These are phyloP conservation scores for Boletus fagicola DNA, from an alignment of 768 basidiomycete genomes.

Conservation along the genomic window DNA sequence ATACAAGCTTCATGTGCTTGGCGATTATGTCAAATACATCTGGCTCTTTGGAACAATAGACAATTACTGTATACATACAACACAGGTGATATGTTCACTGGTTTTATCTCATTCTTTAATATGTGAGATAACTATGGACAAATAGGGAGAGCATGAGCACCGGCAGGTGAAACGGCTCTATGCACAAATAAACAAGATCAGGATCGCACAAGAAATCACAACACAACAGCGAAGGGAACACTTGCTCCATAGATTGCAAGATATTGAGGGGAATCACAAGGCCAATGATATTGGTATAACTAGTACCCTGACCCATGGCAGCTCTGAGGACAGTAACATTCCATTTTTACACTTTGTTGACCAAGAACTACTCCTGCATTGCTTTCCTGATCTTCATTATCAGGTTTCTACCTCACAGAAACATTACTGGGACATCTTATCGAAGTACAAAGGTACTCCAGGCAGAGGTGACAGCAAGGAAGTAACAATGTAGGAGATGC, in stretches of 20 bases:
- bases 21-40: slow-evolving; percentile 16
- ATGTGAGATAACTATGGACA: no score
- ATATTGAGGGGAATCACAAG: neutral
- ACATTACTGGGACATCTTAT: no score
- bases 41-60: slow-evolving; percentile 21
- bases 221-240: no score
- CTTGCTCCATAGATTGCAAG: neutral
- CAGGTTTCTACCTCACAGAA: slow-evolving; percentile 19
- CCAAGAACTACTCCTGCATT: slow-evolving; percentile 7
- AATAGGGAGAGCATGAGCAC: slow-evolving; percentile 36
- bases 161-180: slow-evolving; percentile 38
- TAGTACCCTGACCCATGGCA: no score
- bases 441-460: no score
- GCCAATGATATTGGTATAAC: no score
- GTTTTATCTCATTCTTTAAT: no score
- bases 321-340: neutral
- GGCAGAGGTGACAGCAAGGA: no score
- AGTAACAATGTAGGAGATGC: no score
- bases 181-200: neutral
- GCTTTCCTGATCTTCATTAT: slow-evolving; percentile 9
- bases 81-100: slow-evolving; percentile 29
- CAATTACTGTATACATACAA: slow-evolving; percentile 38
- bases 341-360: slow-evolving; percentile 7
- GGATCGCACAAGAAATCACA: no score
- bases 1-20: slow-evolving; percentile 19